Evolutionary conservation across 2,329 filamentous ascomycete species (phyloP), one percentile per base, ranked within the genome.

Genomic region (Apiospora kogelbergensis): DNA sequence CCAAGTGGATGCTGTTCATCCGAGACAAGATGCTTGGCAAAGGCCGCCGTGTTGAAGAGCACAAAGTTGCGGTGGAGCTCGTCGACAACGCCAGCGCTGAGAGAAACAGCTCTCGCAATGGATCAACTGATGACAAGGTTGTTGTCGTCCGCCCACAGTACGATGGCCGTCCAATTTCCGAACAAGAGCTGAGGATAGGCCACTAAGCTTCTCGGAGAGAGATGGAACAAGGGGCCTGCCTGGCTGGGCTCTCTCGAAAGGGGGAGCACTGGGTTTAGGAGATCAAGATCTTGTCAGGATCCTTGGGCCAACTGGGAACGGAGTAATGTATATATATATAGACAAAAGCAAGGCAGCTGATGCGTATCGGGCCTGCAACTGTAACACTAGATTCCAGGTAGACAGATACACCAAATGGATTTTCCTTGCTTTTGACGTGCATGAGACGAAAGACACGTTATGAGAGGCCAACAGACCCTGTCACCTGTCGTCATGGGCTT

Each of bases 1-100:
- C 86, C 0, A 89, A 87, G 87, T 79, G 91, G 72, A 80, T 85
- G 71, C 81, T 86, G 67, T 81, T 84, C 30, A 73, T 82, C 0
- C 78, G 69, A 33, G 68, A 68, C 65, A 75, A 73, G 65, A 13
- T 78, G 3, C 65, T 71, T 9, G 69, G 74, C 20, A 68, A 68
- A 37, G 63, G 69, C 53, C 65, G 67, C 24, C 44, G 67, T 6
- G 74, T 70, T 42, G 63, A 68, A 26, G 71, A 72, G 17, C 70
- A 71, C 24, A 78, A 79, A 69, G 75, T 76, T 37, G 74, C 65
- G 4, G 73, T 79, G 53, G 78, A 79, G 66, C 67, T 78, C 57
- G 77, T 72, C 33, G 78, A 78, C 69, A 77, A 75, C 67, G 68
- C 41, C 45, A 65, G 65, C 67, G 68, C 60, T 15, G 57, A 53